A percentile compares a stretch with the other conserved stretches of the same genome.
These are phyloP conservation scores for Botrytis galanthina DNA, from an alignment of 2,329 filamentous ascomycete genomes.

Conservation along the genomic window DNA sequence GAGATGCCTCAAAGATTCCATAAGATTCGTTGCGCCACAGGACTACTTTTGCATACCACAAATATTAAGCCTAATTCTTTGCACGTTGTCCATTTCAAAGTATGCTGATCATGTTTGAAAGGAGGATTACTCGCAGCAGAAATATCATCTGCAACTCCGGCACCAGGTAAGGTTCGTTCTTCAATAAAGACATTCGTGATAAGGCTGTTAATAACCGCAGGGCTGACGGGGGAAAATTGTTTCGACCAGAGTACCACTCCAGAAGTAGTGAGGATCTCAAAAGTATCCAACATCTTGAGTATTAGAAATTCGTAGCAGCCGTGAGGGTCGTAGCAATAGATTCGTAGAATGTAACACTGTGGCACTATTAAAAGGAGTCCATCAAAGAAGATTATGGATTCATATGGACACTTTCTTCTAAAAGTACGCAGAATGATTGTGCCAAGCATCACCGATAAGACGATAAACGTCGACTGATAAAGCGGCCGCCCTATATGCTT, in stretches of 20 bases:
- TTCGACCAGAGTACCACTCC: constrained; percentile 97
- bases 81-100: constrained; percentile 85
- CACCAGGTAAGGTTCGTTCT: constrained; percentile 67
- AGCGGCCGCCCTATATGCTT: constrained; percentile 4
- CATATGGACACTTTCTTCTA: constrained; percentile 14
- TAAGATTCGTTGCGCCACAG: constrained; percentile 7
- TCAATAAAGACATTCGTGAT: constrained; percentile 98
- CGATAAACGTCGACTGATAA: constrained; percentile 11
- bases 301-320: background rate
- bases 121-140: constrained; percentile 65
- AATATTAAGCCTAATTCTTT: constrained; percentile 96
- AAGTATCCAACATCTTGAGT: constrained; percentile 80
- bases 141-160: constrained; percentile 57
- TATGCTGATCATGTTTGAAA: constrained; percentile 91
- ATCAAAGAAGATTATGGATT: constrained; percentile 14
- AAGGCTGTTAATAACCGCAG: constrained; percentile 86
- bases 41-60: constrained; percentile 56
- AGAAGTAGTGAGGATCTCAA: constrained; percentile 93
- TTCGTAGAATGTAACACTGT: background rate
- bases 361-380: background rate
- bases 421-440: background rate
- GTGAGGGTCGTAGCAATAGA: background rate
- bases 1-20: background rate
- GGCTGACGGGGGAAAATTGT: constrained; percentile 75
- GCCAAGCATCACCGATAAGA: constrained; percentile 20